Conservation (phyloP, 2,329 filamentous ascomycete species). For the Pochonia chlamydosporia region DNA sequence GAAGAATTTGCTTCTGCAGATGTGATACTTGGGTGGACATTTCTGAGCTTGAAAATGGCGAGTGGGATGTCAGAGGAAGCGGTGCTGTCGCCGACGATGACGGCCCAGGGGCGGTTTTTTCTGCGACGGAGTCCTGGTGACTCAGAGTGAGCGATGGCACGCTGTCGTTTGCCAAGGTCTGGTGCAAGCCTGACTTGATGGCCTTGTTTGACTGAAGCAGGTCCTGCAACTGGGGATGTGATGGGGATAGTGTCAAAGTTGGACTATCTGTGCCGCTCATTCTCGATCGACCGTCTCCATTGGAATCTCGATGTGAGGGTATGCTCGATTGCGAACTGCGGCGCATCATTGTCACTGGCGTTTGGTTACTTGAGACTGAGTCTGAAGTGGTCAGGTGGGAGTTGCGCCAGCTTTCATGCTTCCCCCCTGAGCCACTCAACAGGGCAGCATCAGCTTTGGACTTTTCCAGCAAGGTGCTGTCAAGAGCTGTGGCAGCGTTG, state of each 20-base stretch:
- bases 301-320: slow-evolving; percentile 42
- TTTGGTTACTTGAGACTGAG: slow-evolving; percentile 32
- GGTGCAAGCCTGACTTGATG: slow-evolving; percentile 49
- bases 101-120: slow-evolving; percentile 26
- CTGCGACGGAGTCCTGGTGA: slow-evolving; percentile 40
- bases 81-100: slow-evolving; percentile 12
- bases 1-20: slow-evolving; percentile 67
- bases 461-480: slow-evolving; percentile 24
- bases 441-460: slow-evolving; percentile 32
- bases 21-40: slow-evolving; percentile 40
- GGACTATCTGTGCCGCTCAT: slow-evolving; percentile 52
- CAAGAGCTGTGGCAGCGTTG: slow-evolving; percentile 15
- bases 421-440: slow-evolving; percentile 31
- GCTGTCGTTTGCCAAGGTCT: slow-evolving; percentile 52
- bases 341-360: slow-evolving; percentile 30
- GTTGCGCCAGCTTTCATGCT: slow-evolving; percentile 45
- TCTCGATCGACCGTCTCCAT: slow-evolving; percentile 30
- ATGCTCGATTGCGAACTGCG: slow-evolving; percentile 45
- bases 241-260: slow-evolving; percentile 44
- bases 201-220: slow-evolving; percentile 55
- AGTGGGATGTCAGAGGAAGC: slow-evolving; percentile 20
- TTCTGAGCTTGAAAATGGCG: slow-evolving; percentile 25
- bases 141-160: slow-evolving; percentile 48
- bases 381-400: slow-evolving; percentile 45
- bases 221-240: slow-evolving; percentile 53